Evolutionary conservation across 768 basidiomycete genomes (phyloP).

Genomic region (Boletus tomentosulus): DNA sequence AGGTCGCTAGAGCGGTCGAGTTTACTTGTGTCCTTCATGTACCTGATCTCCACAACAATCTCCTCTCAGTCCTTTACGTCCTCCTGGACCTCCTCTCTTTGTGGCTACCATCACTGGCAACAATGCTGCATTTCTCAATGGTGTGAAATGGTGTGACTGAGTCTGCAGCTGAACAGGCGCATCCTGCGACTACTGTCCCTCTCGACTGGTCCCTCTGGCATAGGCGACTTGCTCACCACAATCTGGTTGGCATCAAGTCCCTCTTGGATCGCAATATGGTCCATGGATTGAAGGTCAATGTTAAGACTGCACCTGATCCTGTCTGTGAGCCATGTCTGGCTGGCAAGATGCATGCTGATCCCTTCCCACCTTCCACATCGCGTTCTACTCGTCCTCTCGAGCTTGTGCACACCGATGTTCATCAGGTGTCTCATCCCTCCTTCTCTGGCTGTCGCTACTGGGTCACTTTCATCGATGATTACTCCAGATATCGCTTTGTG

Average conservation of each 20-base stretch:
- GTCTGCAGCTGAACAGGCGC: background rate
- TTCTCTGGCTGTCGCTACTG: background rate
- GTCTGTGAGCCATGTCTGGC: constrained; percentile 7
- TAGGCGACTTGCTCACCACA: constrained; percentile 18
- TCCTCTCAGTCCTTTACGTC: too few relatives aligned
- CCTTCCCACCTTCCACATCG: background rate
- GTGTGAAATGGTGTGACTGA: constrained; percentile 15
- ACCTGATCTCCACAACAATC: background rate
- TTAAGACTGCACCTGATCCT: background rate
- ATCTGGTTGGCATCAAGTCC: background rate
- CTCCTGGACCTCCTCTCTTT: too few relatives aligned
- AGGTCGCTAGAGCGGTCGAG: too few relatives aligned
- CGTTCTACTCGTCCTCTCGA: too few relatives aligned
- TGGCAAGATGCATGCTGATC: constrained; percentile 5
- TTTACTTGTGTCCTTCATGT: background rate
- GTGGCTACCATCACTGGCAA: constrained; percentile 9
- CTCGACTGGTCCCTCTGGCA: constrained; percentile 21
- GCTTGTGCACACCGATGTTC: too few relatives aligned
- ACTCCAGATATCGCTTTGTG: background rate
- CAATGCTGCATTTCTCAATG: constrained; percentile 20
- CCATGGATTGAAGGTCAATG: background rate
- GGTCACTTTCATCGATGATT: too few relatives aligned
- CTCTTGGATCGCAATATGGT: constrained; percentile 7
- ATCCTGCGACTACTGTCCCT: background rate
- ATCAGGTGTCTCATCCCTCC: background rate